These are phyloP conservation scores for Drosera capensis DNA, from an alignment of 148 eudicot species.

Conservation along the genomic window DNA sequence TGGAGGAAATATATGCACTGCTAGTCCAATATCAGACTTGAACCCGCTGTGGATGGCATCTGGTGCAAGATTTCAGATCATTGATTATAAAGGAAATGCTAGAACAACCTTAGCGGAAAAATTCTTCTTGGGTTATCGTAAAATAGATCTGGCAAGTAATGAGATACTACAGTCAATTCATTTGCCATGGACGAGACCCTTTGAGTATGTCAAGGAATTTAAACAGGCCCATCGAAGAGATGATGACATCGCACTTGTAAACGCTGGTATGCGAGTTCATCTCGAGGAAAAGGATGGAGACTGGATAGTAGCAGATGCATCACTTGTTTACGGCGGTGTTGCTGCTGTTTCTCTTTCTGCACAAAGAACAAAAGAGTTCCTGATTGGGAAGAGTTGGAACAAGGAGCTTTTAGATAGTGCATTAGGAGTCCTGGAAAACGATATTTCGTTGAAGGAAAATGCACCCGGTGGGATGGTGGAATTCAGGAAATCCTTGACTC, in stretches of 20 bases:
- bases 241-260: constrained; percentile 95
- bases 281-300: constrained; percentile 46
- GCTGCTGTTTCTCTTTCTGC: constrained; percentile 70
- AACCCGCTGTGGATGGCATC: constrained; percentile 98
- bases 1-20: constrained; percentile 96
- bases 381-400: constrained; percentile 69
- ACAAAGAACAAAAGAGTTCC: constrained; percentile 41
- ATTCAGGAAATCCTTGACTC: constrained; percentile 67
- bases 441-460: constrained; percentile 64
- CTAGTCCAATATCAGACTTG: constrained; percentile 96
- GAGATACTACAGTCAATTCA: constrained; percentile 74
- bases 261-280: constrained; percentile 87
- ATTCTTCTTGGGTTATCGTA: constrained; percentile 89
- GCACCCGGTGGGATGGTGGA: constrained; percentile 99
- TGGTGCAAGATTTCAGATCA: constrained; percentile 64
- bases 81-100: constrained; percentile 53
- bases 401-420: constrained; percentile 46
- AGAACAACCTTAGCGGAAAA: constrained; percentile 56
- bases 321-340: constrained; percentile 92
- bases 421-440: constrained; percentile 48
- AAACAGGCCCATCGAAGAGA: constrained; percentile 98
- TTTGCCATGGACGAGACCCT: constrained; percentile 73
- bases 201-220: constrained; percentile 80
- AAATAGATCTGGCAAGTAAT: constrained; percentile 56
- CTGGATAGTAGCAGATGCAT: constrained; percentile 81